Evolutionary conservation across 2,329 filamentous ascomycete genomes (phyloP).

Genomic region (Cercospora zeae-maydis): DNA sequence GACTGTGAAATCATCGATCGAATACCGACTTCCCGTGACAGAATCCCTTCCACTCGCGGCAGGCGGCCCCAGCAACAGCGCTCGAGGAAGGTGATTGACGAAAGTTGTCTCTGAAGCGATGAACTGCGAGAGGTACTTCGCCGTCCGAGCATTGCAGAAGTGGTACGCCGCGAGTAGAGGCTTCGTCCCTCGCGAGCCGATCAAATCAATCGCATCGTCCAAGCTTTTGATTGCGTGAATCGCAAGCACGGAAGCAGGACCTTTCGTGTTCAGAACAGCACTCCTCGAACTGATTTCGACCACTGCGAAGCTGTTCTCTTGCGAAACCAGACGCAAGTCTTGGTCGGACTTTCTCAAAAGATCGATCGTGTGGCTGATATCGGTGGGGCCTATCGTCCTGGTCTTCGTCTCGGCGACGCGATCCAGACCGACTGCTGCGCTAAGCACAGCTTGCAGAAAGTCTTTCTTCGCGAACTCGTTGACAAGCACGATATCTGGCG

Average conservation of each 20-base stretch:
- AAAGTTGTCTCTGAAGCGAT: conserved; percentile 50
- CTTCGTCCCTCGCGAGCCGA: conserved; percentile 24
- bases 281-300: conserved; percentile 25
- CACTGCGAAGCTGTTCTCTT: conserved; percentile 27
- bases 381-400: conserved; percentile 3
- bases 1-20: conserved; percentile 44
- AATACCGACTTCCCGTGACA: conserved; percentile 40
- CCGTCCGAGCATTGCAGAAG: conserved; percentile 49
- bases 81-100: conserved; percentile 56
- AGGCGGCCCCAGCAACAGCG: conserved; percentile 49
- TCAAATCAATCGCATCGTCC: conserved; percentile 54
- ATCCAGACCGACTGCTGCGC: conserved; percentile 37
- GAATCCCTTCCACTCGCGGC: conserved; percentile 34
- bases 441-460: conserved; percentile 51
- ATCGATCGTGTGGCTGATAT: conserved; percentile 7
- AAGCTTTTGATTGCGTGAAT: conserved; percentile 50
- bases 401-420: conserved; percentile 7
- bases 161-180: conserved; percentile 48
- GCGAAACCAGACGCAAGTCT: conserved; percentile 21
- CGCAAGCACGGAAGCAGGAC: conserved; percentile 43
- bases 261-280: conserved; percentile 35
- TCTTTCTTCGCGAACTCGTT: conserved; percentile 59
- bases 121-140: conserved; percentile 60
- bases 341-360: conserved; percentile 13
- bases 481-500: conserved; percentile 61